Percentiles rank a stretch among this genome's conserved stretches.
Conservation (phyloP, 208 protist species). For the Leishmania guyanensis region DNA sequence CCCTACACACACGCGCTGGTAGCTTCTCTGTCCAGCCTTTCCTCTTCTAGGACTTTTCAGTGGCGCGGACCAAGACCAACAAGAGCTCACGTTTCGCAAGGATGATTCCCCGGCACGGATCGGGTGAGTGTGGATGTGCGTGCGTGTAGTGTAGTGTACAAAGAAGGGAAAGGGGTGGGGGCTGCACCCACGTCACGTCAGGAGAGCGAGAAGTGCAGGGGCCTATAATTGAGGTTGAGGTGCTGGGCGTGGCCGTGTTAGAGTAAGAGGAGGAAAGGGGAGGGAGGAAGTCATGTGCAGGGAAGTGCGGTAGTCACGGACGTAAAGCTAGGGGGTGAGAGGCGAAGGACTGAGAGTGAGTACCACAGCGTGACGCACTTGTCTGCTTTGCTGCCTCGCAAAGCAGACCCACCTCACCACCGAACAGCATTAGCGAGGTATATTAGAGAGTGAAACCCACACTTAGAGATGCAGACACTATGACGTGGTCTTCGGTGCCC, state of each 20-base stretch:
- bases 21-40: background rate
- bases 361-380: too few species aligned
- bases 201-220: background rate
- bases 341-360: background rate
- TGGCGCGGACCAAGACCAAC: background rate
- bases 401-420: background rate
- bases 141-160: too few species aligned
- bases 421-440: background rate
- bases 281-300: background rate
- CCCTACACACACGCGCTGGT: background rate
- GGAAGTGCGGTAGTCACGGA: background rate
- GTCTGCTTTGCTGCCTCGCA: background rate
- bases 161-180: slow-evolving; percentile 12
- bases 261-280: background rate
- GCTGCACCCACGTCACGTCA: slow-evolving; percentile 3
- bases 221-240: background rate
- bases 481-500: background rate
- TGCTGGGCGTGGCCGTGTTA: background rate
- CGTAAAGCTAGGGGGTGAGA: background rate
- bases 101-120: background rate
- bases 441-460: too few species aligned
- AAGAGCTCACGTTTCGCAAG: background rate
- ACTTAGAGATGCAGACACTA: background rate
- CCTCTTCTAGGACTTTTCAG: background rate
- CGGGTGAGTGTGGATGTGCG: background rate